Conservation (phyloP, 345 rosid species). For the Combretum micranthum region DNA sequence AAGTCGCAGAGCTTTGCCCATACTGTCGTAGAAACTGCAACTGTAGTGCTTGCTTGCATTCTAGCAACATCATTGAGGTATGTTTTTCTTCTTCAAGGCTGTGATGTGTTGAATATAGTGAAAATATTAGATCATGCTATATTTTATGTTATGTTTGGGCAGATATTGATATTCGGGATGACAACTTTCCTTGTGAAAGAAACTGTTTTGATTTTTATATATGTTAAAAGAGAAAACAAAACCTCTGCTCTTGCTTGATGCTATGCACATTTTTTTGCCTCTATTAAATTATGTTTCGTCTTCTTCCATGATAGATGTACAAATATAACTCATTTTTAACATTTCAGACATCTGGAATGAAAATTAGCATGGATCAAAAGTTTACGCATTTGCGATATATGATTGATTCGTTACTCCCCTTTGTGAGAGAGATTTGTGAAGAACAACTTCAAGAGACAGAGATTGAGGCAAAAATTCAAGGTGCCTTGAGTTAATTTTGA, state of each 20-base stretch:
- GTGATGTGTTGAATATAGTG: not conserved
- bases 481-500: conserved; percentile 20
- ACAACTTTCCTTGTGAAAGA: too few species aligned
- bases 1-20: conserved; percentile 57
- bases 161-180: too few species aligned
- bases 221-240: too few species aligned
- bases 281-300: too few species aligned
- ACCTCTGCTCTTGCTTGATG: too few species aligned
- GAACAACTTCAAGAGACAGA: conserved; percentile 49
- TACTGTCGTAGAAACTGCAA: conserved; percentile 73
- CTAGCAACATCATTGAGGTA: conserved; percentile 56
- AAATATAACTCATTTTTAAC: not conserved
- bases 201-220: too few species aligned
- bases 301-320: too few species aligned
- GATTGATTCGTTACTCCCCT: conserved; percentile 52
- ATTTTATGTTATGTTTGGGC: too few species aligned
- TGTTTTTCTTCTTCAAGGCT: conserved; percentile 4
- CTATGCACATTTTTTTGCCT: too few species aligned
- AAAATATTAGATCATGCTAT: conserved; percentile 3
- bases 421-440: conserved; percentile 38
- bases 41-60: conserved; percentile 70
- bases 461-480: conserved; percentile 50
- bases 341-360: conserved; percentile 50
- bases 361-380: conserved; percentile 35
- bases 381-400: conserved; percentile 44